Conservation (phyloP, 768 basidiomycete genomes). For the Sarcodon aspratus region DNA sequence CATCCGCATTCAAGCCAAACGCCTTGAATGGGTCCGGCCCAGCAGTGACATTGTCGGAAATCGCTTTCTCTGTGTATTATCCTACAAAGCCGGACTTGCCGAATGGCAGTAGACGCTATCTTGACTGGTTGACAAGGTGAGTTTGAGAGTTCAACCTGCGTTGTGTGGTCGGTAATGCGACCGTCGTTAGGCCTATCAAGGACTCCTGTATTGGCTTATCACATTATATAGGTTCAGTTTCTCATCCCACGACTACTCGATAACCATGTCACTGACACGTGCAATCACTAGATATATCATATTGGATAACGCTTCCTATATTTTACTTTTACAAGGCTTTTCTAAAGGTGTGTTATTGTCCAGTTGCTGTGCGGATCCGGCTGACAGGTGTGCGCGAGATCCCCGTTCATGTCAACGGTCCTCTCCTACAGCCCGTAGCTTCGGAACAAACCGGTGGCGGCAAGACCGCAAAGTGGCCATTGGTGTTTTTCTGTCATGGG, state of each 20-base stretch:
- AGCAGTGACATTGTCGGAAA: slow-evolving; percentile 46
- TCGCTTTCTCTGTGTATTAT: slow-evolving; percentile 56
- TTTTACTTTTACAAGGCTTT: background rate
- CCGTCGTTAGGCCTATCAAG: too few relatives aligned
- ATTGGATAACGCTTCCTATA: background rate
- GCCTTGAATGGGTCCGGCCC: slow-evolving; percentile 19
- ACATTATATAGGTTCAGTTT: too few relatives aligned
- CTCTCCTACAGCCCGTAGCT: slow-evolving; percentile 6
- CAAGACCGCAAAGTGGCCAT: slow-evolving; percentile 41
- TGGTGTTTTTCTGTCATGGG: slow-evolving; percentile 81
- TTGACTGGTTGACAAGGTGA: background rate
- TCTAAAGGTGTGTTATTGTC: background rate
- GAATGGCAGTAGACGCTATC: background rate
- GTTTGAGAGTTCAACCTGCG: too few relatives aligned
- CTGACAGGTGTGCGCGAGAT: slow-evolving; percentile 1
- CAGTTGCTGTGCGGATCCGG: background rate
- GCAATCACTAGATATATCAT: too few relatives aligned
- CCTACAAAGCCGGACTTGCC: slow-evolving; percentile 29
- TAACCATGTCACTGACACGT: too few relatives aligned
- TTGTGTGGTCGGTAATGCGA: too few relatives aligned
- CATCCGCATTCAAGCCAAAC: slow-evolving; percentile 20
- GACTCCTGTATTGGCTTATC: too few relatives aligned
- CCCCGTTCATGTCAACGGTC: slow-evolving; percentile 8
- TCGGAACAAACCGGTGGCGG: background rate
- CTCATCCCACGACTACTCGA: too few relatives aligned